These are phyloP conservation scores for Nitzschia sp. DNA, from an alignment of 108 stramenopile species.

Conservation along the genomic window DNA sequence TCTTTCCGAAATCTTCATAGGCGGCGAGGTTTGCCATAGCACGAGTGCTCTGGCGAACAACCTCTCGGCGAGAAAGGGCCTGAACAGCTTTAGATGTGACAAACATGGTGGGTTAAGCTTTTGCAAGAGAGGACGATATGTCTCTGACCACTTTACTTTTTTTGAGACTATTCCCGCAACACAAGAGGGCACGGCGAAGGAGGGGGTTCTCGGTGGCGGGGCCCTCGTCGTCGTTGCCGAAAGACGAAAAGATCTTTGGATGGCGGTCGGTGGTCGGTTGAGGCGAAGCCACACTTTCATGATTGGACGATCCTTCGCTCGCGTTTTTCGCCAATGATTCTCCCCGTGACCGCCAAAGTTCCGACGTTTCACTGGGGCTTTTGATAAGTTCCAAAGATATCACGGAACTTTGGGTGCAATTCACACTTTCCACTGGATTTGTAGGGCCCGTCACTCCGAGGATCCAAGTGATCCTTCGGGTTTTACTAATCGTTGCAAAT, in stretches of 20 bases:
- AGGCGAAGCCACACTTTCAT: no score
- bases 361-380: no score
- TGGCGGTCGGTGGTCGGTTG: no score
- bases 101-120: slow-evolving; percentile 49
- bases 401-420: no score
- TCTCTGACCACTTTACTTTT: neutral
- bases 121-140: neutral
- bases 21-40: slow-evolving; percentile 70
- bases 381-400: no score
- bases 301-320: no score
- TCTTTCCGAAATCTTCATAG: slow-evolving; percentile 87
- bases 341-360: no score
- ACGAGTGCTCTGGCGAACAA: slow-evolving; percentile 26
- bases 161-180: no score
- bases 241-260: slow-evolving; percentile 30
- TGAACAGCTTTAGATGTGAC: slow-evolving; percentile 64
- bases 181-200: neutral
- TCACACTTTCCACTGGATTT: no score
- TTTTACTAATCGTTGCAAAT: neutral
- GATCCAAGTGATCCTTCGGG: no score
- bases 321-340: no score
- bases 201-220: slow-evolving; percentile 6
- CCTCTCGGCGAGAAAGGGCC: slow-evolving; percentile 52
- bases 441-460: no score
- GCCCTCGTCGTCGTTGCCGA: slow-evolving; percentile 15